These are phyloP conservation scores for Protomyces inundatus DNA, from an alignment of 1,139 yeast genomes.

Conservation along the genomic window DNA sequence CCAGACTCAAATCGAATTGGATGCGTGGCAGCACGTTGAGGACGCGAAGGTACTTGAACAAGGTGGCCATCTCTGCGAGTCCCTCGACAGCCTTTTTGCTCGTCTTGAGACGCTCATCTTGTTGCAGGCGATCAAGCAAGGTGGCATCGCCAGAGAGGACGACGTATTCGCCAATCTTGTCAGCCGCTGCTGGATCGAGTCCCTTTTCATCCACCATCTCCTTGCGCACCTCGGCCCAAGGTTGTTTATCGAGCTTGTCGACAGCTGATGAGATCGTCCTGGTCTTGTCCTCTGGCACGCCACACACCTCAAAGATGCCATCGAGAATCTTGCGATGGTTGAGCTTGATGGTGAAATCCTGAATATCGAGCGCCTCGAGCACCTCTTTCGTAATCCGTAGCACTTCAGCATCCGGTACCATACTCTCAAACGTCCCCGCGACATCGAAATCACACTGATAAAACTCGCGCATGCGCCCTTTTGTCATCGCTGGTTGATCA, in stretches of 20 bases:
- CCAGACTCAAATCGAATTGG: slow-evolving; percentile 86
- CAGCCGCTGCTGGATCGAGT: slow-evolving; percentile 87
- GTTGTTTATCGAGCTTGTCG: slow-evolving; percentile 82
- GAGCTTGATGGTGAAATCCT: slow-evolving; percentile 81
- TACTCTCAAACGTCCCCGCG: slow-evolving; percentile 84
- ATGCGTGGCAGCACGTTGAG: slow-evolving; percentile 57
- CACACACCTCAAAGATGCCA: slow-evolving; percentile 91
- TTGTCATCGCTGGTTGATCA: slow-evolving; percentile 99
- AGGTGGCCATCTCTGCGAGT: slow-evolving; percentile 66
- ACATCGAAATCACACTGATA: slow-evolving; percentile 97
- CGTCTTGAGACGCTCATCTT: slow-evolving; percentile 53
- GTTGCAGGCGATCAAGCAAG: slow-evolving; percentile 52
- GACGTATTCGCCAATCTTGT: slow-evolving; percentile 84
- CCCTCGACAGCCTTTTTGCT: slow-evolving; percentile 76
- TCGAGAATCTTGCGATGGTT: slow-evolving; percentile 94
- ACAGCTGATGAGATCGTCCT: slow-evolving; percentile 91
- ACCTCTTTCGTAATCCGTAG: slow-evolving; percentile 80
- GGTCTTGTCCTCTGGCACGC: slow-evolving; percentile 89
- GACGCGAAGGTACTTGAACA: slow-evolving; percentile 75
- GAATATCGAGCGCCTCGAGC: slow-evolving; percentile 71
- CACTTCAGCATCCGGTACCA: slow-evolving; percentile 95
- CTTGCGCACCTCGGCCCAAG: slow-evolving; percentile 89
- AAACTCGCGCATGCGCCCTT: slow-evolving; percentile 98
- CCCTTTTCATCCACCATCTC: slow-evolving; percentile 90
- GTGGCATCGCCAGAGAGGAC: slow-evolving; percentile 75